Conservation (phyloP, 2,329 filamentous ascomycete genomes). For the Arthroderma uncinatum region DNA sequence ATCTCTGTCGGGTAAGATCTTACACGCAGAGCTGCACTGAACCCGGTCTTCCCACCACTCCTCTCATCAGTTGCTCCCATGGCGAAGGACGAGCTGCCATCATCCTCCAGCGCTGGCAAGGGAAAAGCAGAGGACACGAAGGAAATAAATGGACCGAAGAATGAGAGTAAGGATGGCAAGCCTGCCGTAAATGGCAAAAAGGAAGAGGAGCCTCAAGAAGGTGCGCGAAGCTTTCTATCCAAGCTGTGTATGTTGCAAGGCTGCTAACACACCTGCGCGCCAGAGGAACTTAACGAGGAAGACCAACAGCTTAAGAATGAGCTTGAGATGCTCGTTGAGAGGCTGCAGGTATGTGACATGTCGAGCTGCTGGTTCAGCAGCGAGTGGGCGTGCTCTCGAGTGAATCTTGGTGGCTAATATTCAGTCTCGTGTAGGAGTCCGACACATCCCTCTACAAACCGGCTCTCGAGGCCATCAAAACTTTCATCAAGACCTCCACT, state of each 20-base stretch:
- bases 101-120: constrained; percentile 87
- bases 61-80: constrained; percentile 38
- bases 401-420: constrained; percentile 2
- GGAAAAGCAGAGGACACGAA: constrained; percentile 68
- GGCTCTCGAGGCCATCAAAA: constrained; percentile 91
- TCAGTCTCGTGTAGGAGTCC: constrained; percentile 53
- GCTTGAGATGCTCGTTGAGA: constrained; percentile 94
- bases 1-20: neutral
- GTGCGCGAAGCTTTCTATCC: constrained; percentile 37
- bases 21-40: neutral
- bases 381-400: neutral
- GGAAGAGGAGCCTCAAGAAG: constrained; percentile 55
- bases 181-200: constrained; percentile 61
- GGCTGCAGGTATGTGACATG: constrained; percentile 57
- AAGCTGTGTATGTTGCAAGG: constrained; percentile 14
- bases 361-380: neutral
- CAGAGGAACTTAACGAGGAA: constrained; percentile 92
- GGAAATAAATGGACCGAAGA: constrained; percentile 46
- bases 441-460: constrained; percentile 82
- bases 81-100: constrained; percentile 84
- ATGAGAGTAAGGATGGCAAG: constrained; percentile 56
- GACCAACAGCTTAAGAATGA: constrained; percentile 97
- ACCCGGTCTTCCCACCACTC: neutral
- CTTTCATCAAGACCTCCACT: constrained; percentile 96
- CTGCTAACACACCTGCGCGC: constrained; percentile 3